Evolutionary conservation across 2,329 filamentous ascomycete species (phyloP), one percentile per base, ranked within the genome.

Genomic region (Kalmusia sp.): DNA sequence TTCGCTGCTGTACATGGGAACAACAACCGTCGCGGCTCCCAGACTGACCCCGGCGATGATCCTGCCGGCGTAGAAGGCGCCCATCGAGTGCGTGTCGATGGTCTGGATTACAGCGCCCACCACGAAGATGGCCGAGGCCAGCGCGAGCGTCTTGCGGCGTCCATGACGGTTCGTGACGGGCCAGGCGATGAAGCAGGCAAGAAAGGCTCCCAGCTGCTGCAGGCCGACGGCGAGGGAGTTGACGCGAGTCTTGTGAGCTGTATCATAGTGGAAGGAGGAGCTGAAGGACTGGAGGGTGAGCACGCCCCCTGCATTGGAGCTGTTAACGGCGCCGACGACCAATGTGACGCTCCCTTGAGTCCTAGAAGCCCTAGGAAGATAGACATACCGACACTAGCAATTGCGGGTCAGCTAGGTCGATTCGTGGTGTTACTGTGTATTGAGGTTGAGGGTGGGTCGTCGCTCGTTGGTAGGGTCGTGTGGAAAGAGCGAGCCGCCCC

Each of bases 11-110:
- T 80, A 63, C 63, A 81, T 76, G 41, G 79, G 79, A n/a, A 80
- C 76, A 6, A 56, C 53, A 80, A 81, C 52, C 68, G 65, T 6
- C 71, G 74, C 72, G 45, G 75, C 68, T 8, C 77, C 76, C 4
- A 77, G 68, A 5, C 76, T 70, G 9, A 75, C 55, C 1, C 71
- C 70, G 33, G 92, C 91, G 4, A 96, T 77, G 78, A 92, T 91
- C 48, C 91, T 90, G 8, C 52, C 58, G 19, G 55, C 66, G 63
- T 84, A 80, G 56, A 69, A 60, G 21, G 59, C 57, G 4, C 54
- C 55, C 1, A 80, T 66, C 1, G 76, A 77, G 54, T 79, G 77
- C 0, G 75, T 76, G 43, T 80, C 78, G 41, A 81, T 70, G 0
- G 79, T 75, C 57, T 84, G 79, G 17, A 84, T 73, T 9, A 80